Base-by-base conservation (phyloP, 2,329 filamentous ascomycete genomes). In the Dothistroma septosporum region DNA sequence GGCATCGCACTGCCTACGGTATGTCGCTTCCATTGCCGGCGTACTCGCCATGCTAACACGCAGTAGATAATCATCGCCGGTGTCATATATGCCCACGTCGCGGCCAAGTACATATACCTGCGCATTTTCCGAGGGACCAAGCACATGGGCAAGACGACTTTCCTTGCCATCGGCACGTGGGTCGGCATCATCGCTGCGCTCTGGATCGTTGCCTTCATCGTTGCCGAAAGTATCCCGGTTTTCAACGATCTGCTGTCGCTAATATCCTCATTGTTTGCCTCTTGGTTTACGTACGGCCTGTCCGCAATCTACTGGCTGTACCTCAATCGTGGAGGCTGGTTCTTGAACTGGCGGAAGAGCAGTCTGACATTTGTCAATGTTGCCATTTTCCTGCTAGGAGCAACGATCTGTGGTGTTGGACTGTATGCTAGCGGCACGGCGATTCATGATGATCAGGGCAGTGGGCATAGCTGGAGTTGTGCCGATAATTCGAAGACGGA, bases 171-270 rank as follows among this genome's bases (percentile, higher is more conserved):
- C 50, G 73, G 80, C 9, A 79, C 79, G 10, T 90, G 87, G 88
- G 66, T 85, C 9, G 79, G 67, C 9, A 83, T 90, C 52, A 81
- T 83, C 0, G 70, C 80, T 0, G 72, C 67, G 7, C 74, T 86
- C 21, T 90, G 87, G 84, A 65, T 84, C n/a, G 63, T 88, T 2
- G 84, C 85, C 4, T 88, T 84, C 79, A 75, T 90, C 61, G 87
- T 91, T 61, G 86, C 88, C 4, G 83, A 88, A 71, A 84, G 85
- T 0, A 87, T 91, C 19, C 88, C 88, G 0, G 83, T 86, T 56
- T 91, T 91, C 77, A 86, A 85, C 70, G 81, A 85, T 59, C 75
- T 91, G 14, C 77, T 91, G 12, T 83, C 83, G 1, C 74, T 90
- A 52, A 85, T 89, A 59, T 74, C 67, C 9, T 69, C 85, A 1